These are phyloP conservation scores for Coniochaeta prunicola DNA, from an alignment of 2,329 filamentous ascomycete genomes.

Conservation along the genomic window DNA sequence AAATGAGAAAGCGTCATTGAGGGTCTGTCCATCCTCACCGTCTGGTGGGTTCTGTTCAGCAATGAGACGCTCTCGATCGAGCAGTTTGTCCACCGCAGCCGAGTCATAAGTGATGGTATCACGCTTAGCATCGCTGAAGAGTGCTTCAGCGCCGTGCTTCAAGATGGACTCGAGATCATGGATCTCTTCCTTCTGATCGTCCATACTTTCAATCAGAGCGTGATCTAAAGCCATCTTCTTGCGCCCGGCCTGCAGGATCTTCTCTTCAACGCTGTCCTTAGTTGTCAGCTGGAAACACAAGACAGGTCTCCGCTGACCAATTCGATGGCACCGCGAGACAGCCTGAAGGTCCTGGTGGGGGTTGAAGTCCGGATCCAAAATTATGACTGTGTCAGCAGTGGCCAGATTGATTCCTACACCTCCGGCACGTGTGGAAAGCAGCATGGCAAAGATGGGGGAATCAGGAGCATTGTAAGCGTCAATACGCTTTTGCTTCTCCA, in stretches of 20 bases:
- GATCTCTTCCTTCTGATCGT: constrained; percentile 65
- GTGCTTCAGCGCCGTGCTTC: constrained; percentile 74
- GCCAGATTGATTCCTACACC: constrained; percentile 97
- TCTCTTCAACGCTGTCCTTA: constrained; percentile 81
- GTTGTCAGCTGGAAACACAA: constrained; percentile 94
- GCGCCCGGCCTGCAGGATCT: constrained; percentile 90
- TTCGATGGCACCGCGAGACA: constrained; percentile 86
- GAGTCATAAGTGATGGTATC: constrained; percentile 76
- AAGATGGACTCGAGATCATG: constrained; percentile 83
- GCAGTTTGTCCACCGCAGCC: constrained; percentile 74
- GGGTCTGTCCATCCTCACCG: constrained; percentile 39
- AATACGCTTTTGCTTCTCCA: constrained; percentile 91
- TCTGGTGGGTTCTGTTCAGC: constrained; percentile 38
- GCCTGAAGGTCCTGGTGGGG: constrained; percentile 97
- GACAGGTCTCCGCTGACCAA: constrained; percentile 93
- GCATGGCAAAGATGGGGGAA: constrained; percentile 79
- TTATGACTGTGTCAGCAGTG: constrained; percentile 95
- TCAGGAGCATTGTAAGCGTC: constrained; percentile 85
- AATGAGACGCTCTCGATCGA: constrained; percentile 54
- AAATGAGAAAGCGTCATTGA: constrained; percentile 79
- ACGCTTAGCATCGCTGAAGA: constrained; percentile 72
- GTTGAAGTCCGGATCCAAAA: constrained; percentile 95
- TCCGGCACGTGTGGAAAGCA: constrained; percentile 88
- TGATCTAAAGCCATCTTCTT: constrained; percentile 96
- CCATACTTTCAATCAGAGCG: constrained; percentile 87